Percentiles rank a stretch among this genome's conserved stretches.
These are phyloP conservation scores for Prosopis cineraria DNA, from an alignment of 306 rosid species.

Conservation along the genomic window DNA sequence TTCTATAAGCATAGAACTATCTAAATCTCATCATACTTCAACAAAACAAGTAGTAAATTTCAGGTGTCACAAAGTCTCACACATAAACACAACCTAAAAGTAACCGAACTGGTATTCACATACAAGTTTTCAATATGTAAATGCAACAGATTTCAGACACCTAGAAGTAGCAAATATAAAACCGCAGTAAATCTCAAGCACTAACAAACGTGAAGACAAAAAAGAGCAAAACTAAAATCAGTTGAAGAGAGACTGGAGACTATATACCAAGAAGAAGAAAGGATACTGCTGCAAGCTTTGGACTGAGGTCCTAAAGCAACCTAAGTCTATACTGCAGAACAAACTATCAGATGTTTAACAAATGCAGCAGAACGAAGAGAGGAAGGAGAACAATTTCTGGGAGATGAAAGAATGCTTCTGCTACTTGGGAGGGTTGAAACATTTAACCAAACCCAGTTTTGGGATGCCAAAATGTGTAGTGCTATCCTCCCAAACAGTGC, in stretches of 20 bases:
- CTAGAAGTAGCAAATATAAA: neutral
- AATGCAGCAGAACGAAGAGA: too few species aligned
- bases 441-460: too few species aligned
- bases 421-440: too few species aligned
- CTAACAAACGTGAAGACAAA: neutral
- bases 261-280: neutral
- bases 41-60: neutral
- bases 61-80: neutral
- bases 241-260: neutral
- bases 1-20: neutral
- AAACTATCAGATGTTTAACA: too few species aligned
- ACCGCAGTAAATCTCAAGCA: neutral
- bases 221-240: neutral
- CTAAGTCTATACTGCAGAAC: too few species aligned
- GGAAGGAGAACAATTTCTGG: too few species aligned
- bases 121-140: neutral
- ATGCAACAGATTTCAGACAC: neutral
- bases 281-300: too few species aligned
- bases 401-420: too few species aligned
- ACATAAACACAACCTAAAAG: neutral
- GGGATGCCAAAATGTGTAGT: too few species aligned
- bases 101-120: neutral
- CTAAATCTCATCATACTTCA: neutral
- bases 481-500: too few species aligned
- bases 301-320: too few species aligned